A percentile compares a stretch with the other conserved stretches of the same genome.
Conservation (phyloP, 371 early-diverging fungal species). For the Lichtheimia ornata region DNA sequence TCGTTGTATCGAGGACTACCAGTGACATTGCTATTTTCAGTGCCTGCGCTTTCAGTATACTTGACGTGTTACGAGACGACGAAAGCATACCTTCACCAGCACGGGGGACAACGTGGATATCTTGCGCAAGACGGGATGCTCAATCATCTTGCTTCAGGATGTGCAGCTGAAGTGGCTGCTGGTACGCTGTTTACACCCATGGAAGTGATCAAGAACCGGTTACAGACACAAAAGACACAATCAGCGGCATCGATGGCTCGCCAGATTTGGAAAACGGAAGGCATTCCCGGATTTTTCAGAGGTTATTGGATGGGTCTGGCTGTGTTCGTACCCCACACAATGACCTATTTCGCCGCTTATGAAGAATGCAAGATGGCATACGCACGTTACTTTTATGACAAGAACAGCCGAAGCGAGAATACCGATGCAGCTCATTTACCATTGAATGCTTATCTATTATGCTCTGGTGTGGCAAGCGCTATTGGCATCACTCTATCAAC, state of each 20-base stretch:
- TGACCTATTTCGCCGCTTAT: conserved; percentile 76
- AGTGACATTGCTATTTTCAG: conserved; percentile 68
- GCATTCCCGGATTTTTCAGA: conserved; percentile 68
- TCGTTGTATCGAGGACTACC: conserved; percentile 67
- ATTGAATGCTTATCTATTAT: conserved; percentile 54
- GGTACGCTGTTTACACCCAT: conserved; percentile 77
- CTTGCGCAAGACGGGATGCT: conserved; percentile 14
- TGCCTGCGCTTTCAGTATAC: conserved; percentile 77
- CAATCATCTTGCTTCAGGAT: conserved; percentile 56
- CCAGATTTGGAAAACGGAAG: conserved; percentile 56
- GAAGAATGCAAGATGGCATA: conserved; percentile 68
- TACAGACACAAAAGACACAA: conserved; percentile 45
- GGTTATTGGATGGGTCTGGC: conserved; percentile 75
- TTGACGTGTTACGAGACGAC: conserved; percentile 70
- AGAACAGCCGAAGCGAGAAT: conserved; percentile 4
- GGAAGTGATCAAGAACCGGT: conserved; percentile 79
- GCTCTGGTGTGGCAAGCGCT: conserved; percentile 63
- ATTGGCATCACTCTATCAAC: conserved; percentile 65
- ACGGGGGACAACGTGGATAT: not conserved
- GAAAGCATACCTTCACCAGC: conserved; percentile 44
- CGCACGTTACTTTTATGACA: conserved; percentile 9
- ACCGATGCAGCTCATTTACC: conserved; percentile 30
- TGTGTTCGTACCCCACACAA: conserved; percentile 72
- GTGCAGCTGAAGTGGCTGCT: conserved; percentile 57
- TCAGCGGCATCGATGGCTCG: conserved; percentile 12